Base-by-base conservation (phyloP, 2,329 filamentous ascomycete genomes). In the Furcasterigmium sp. region DNA sequence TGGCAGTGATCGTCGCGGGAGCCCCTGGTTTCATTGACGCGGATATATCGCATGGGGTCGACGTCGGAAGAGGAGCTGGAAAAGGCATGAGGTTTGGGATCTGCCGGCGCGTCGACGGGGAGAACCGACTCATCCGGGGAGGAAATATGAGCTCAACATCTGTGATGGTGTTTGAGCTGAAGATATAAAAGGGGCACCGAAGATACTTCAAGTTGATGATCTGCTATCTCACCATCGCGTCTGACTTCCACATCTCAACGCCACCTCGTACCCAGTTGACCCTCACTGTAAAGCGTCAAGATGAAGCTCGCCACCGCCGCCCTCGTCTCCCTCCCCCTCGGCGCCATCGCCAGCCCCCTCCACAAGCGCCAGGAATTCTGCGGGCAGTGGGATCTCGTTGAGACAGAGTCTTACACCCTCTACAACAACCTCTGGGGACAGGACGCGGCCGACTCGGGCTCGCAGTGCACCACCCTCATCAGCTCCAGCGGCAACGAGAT, bases 401-500 rank as follows among this genome's bases (percentile, higher is more conserved):
- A 46, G 2, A 52, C 52, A 2, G 61, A 60, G 15, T 53, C 51
- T 34, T 67, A 59, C 50, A 65, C 55, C 32, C 42, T 67, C 26
- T 69, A 67, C 54, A 68, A 69, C 50, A 61, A 69, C 50, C 57
- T 64, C 38, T 69, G 67, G 67, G 65, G 65, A 25, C 38, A 58
- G 42, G 54, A 45, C 42, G 52, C 47, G 36, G 56, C 57, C 26
- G 59, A 59, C 39, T 47, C 51, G 18, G 68, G 67, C 41, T 53
- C 45, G 15, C 68, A 70, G 53, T 71, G 68, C 56, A 64, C 65
- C 13, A 57, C 56, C 7, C 49, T 71, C 11, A 60, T 65, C 46
- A 61, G 58, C 20, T 49, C 57, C 34, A 56, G 48, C 40, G 59
- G 56, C 45, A 54, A 45, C 45, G 59, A 48, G 7, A 55, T 70